Evolutionary conservation across 371 early-diverging fungal species (phyloP).

Genomic region (Mortierella sp.): DNA sequence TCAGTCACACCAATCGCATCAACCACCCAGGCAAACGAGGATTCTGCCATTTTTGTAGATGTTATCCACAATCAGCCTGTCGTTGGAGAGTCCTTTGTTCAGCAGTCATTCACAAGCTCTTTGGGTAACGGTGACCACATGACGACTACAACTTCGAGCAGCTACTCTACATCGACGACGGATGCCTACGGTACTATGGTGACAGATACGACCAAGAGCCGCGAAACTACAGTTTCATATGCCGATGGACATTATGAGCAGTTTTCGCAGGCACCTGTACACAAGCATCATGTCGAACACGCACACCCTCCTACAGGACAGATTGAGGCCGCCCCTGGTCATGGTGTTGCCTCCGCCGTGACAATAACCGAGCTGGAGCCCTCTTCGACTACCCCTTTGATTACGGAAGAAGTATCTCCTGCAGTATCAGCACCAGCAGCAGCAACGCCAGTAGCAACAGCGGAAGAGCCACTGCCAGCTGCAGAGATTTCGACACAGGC

Average conservation of each 20-base stretch:
- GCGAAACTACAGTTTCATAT: conserved; percentile 12
- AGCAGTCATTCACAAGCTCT: conserved; percentile 27
- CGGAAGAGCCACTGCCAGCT: background rate
- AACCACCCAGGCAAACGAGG: background rate
- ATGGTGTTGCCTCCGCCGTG: background rate
- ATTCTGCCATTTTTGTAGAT: background rate
- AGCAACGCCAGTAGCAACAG: background rate
- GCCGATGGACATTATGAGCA: conserved; percentile 32
- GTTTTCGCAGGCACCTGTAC: conserved; percentile 6
- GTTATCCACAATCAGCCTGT: background rate
- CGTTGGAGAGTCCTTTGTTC: conserved; percentile 18
- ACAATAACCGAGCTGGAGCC: conserved; percentile 7
- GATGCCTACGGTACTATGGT: conserved; percentile 17
- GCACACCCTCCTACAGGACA: conserved; percentile 5
- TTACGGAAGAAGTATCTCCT: background rate
- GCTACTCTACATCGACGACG: conserved; percentile 8
- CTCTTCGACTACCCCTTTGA: background rate
- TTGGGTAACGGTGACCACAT: conserved; percentile 9
- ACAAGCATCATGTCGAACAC: conserved; percentile 25
- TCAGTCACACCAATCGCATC: background rate
- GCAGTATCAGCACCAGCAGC: background rate
- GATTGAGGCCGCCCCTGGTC: background rate
- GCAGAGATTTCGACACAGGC: background rate
- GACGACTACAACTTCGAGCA: conserved; percentile 16
- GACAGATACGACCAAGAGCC: conserved; percentile 15